Evolutionary conservation across 73 alveolate species (phyloP).

Genomic region (Tetrahymena elliotti): DNA sequence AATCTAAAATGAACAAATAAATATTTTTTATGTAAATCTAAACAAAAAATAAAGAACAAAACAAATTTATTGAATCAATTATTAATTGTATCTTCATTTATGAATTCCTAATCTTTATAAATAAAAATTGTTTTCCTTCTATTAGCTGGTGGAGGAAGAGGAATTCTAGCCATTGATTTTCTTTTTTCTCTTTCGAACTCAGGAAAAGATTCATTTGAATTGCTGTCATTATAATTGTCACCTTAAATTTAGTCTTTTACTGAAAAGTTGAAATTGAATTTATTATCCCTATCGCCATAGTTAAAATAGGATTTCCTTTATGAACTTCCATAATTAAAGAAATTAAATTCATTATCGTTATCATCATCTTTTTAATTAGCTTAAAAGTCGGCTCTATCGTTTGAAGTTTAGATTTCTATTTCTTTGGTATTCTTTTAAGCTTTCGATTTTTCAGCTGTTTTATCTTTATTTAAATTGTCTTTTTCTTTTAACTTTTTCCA

Average conservation of each 20-base stretch:
- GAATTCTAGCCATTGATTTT: not conserved
- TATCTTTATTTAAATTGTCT: not conserved
- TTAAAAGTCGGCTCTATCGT: not conserved
- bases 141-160: not conserved
- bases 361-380: not conserved
- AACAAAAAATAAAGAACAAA: not conserved
- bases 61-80: not conserved
- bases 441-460: not conserved
- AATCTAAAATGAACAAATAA: not conserved
- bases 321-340: not conserved
- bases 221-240: not conserved
- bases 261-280: not conserved
- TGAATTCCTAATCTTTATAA: not conserved
- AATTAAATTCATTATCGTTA: not conserved
- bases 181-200: not conserved
- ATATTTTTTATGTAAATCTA: not conserved
- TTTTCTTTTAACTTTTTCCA: not conserved
- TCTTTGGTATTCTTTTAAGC: not conserved
- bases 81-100: not conserved
- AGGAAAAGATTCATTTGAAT: not conserved
- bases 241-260: not conserved
- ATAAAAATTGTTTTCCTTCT: not conserved
- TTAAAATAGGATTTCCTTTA: not conserved
- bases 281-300: not conserved
- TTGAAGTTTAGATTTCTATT: not conserved